Conservation (phyloP, 169 alveolate genomes). For the Cryptosporidium sp. region DNA sequence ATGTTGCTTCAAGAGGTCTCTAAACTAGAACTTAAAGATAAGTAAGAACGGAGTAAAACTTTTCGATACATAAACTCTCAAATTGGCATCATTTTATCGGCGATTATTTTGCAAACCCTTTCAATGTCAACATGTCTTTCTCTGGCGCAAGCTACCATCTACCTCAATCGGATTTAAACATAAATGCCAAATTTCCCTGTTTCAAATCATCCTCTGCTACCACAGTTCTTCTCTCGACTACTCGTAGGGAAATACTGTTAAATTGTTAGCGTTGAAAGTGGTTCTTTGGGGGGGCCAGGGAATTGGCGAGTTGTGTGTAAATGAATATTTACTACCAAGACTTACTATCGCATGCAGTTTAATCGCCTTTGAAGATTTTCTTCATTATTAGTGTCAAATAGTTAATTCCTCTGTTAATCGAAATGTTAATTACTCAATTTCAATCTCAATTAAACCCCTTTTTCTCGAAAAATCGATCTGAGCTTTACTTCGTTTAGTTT, state of each 20-base stretch:
- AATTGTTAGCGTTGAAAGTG: neutral
- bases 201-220: neutral
- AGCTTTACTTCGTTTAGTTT: neutral
- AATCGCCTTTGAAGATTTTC: neutral
- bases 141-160: neutral
- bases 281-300: neutral
- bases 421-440: neutral
- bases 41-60: neutral
- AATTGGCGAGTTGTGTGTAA: too few relatives aligned
- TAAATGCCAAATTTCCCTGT: too few relatives aligned
- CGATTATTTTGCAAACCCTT: neutral
- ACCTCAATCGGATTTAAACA: too few relatives aligned
- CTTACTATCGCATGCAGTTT: neutral
- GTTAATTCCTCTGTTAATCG: neutral
- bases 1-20: constrained; percentile 77
- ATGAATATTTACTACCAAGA: neutral
- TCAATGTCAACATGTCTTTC: neutral
- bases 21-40: neutral
- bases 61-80: too few relatives aligned
- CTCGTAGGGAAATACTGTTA: too few relatives aligned
- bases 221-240: too few relatives aligned
- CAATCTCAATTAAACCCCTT: too few relatives aligned
- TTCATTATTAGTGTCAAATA: neutral
- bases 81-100: neutral
- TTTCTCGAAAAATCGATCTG: too few relatives aligned